Evolutionary conservation across 2,329 filamentous ascomycete species (phyloP), one percentile per base, ranked within the genome.

Genomic region (Botrytis fabae): DNA sequence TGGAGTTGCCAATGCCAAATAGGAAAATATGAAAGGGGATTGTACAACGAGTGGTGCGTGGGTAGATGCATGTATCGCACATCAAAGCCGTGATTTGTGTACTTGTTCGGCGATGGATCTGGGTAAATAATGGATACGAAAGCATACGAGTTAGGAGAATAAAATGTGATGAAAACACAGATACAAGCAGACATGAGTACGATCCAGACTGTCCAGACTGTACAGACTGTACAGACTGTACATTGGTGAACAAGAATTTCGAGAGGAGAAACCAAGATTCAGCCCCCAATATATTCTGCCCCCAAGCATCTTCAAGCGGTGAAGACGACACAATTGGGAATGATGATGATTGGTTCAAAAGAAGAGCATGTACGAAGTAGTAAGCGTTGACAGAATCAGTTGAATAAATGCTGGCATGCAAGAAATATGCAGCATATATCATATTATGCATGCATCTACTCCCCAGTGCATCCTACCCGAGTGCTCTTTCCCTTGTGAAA

Each of bases 1-100:
- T n/a, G n/a, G 10, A 6, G 3, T n/a, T 40, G 35, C 22, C 22
- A 40, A 35, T 14, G 38, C 4, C 22, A 18, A 38, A 61, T 35
- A 25, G 32, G 35, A 38, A 61, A 20, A 60, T 38, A 38, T n/a
- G 32, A 61, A 38, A 38, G 32, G 38, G 22, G 35, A 16, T 61
- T 61, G 59, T 61, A 61, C 59, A 61, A 61, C 59, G 59, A 61
- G 38, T n/a, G 59, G 59, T 61, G 59, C 59, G 59, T 61, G 59
- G 59, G 35, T 61, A 61, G 59, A 38, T 61, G 59, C 59, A 61
- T 61, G 35, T 61, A 40, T 14, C 59, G 38, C 40, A 40, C 35
- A 61, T 40, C 59, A 38, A 35, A 40, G 22, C 35, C 8, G 59
- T 38, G 40, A 14, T 40, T n/a, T 57, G 51, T 28, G 51, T 57